Evolutionary conservation across 345 rosid species (phyloP), one percentile per base, ranked within the genome.

Genomic region (Salix koriyanagi): DNA sequence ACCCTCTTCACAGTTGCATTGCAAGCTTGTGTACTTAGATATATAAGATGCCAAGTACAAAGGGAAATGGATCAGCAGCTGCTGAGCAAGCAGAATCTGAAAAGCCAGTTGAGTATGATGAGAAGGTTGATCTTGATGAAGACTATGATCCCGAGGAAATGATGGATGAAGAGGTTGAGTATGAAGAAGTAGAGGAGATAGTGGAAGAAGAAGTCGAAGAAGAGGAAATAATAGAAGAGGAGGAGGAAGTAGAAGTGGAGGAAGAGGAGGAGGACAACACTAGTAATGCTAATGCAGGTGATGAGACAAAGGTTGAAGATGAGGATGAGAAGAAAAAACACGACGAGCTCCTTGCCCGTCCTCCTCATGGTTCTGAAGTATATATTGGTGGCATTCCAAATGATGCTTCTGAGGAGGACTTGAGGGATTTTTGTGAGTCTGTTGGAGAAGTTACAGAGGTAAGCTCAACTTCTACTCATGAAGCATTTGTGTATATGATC

Each of bases 341-440:
- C 79, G 88, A 46, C 28, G 90, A 93, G 75, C 98, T 95, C 67
- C 84, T 95, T n/a, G 83, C 96, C 12, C 93, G 86, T 78, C 99
- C 99, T 75, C 91, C 98, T 25, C 99, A 93, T 83, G 98, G 97
- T 41, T 91, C 99, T 46, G 94, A 93, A 86, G 91, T 93, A 64
- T 95, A 91, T 77, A 84, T 95, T 8, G 98, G 99, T 41, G 90
- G 96, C 25, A 85, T 95, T 82, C 97, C 96, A 74, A 84, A 83
- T 67, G 89, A 90, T 85, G 85, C 87, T 77, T 79, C 94, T 67
- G 93, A 95, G 77, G 88, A 87, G 25, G 97, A 95, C 65, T 79
- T 93, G 76, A 90, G 81, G 83, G 74, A 80, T 72, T 90, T 95
- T 77, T 95, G 97, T 75, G 90, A 90, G 81, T 89, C 97, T 54